Base-by-base conservation (phyloP, 1,284 basidiomycete species). In the Schizophyllum amplum region DNA sequence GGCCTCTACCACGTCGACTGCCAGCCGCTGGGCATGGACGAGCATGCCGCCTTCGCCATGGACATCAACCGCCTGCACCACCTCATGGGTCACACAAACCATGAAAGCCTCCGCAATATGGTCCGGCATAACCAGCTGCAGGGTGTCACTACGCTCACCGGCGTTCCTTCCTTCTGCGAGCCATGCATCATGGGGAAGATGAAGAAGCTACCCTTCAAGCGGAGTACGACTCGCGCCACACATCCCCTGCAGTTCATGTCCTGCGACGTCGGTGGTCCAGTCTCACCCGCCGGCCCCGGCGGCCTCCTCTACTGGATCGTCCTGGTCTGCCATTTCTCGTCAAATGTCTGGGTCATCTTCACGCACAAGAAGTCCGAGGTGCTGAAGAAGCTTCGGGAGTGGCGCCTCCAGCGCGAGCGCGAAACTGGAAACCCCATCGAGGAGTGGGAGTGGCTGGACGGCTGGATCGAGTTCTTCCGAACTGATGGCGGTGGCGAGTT, bases 401-500 rank as follows among this genome's bases (percentile, higher is more conserved):
- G 27, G 27, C 27, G 27, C 27, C 5, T 33, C 13, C 5, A 33
- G 6, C 5, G 5, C 6, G 27, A 33, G 27, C 27, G 13, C 27
- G 6, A 33, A 13, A 5, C 5, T 13, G 6, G 27, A 6, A 13
- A 33, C 27, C 13, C 27, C 27, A 26, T 61, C 23, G 61, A 60
- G 5, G 57, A 58, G 9, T 63, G 63, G 57, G 50, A 60, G 0
- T 57, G 52, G 7, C 60, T 66, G n/a, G 56, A 66, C 9, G 61
- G 61, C 21, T 63, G 62, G 42, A 55, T 66, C 13, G 57, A 64
- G 1, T 65, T 65, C 57, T 54, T 70, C 42, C 62, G 61, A 15
- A 64, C 59, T 25, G 71, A 77, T 59, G 63, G 65, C 52, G 69
- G 69, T 1, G 67, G 68, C 4, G 69, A 71, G 56, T 70, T 67